Percentiles rank a stretch among this genome's conserved stretches.
Evolutionary conservation across 2,329 filamentous ascomycete genomes (phyloP).

Genomic region (Diaporthe destruens): DNA sequence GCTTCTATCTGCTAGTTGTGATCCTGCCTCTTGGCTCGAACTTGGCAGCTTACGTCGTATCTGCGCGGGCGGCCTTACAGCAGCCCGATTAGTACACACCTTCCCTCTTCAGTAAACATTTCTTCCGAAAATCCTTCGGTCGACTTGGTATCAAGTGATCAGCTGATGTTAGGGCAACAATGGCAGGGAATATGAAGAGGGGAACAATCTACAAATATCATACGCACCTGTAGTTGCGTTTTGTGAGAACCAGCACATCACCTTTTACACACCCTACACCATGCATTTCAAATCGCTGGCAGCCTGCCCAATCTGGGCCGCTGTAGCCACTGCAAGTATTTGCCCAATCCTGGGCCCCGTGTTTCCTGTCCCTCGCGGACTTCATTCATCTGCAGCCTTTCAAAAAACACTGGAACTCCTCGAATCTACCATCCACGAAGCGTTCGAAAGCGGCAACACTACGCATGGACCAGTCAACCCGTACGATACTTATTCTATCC

Average conservation of each 20-base stretch:
- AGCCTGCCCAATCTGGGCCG: background rate
- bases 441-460: background rate
- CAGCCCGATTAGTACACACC: background rate
- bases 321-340: background rate
- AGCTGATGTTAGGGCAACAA: background rate
- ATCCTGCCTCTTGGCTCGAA: background rate
- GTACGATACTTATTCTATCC: background rate
- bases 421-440: background rate
- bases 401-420: background rate
- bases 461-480: slow-evolving; percentile 2
- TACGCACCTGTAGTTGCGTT: background rate
- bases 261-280: background rate
- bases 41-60: background rate
- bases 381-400: background rate
- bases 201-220: background rate
- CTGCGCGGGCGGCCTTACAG: background rate
- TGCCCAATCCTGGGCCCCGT: background rate
- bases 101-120: slow-evolving; percentile 1
- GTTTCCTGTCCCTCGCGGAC: background rate
- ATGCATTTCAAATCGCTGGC: background rate
- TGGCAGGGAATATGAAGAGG: background rate
- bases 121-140: background rate
- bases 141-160: background rate
- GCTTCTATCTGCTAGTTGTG: background rate
- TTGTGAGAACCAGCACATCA: background rate